Evolutionary conservation across 106 monocot species (phyloP).

Genomic region (Phalaenopsis aphrodite): DNA sequence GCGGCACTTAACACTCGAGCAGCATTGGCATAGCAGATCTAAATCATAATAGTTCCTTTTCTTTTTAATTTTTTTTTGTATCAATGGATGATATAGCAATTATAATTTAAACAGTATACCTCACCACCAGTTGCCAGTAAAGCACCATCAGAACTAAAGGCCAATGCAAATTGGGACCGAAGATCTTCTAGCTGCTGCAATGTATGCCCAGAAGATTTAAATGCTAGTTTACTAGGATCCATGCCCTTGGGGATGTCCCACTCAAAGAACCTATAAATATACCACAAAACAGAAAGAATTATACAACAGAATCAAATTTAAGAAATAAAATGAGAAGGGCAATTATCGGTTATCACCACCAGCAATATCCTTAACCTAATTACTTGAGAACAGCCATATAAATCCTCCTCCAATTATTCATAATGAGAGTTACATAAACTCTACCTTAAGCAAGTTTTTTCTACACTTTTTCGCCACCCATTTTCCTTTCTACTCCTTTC

Average conservation of each 20-base stretch:
- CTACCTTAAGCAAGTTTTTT: background rate
- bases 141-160: constrained; percentile 75
- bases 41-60: background rate
- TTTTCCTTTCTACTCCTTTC: background rate
- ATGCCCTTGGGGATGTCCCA: constrained; percentile 32
- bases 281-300: background rate
- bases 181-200: constrained; percentile 47
- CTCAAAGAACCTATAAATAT: constrained; percentile 49
- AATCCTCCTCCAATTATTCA: background rate
- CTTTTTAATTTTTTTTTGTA: background rate
- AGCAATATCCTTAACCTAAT: background rate
- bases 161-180: constrained; percentile 59
- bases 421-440: background rate
- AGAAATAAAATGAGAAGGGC: background rate
- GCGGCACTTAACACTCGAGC: no score
- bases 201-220: constrained; percentile 33
- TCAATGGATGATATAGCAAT: background rate
- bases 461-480: background rate
- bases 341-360: background rate
- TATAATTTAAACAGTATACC: constrained; percentile 26
- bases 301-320: background rate
- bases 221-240: constrained; percentile 13
- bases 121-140: constrained; percentile 78
- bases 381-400: background rate
- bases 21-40: background rate